Percentiles rank a stretch among this genome's conserved stretches.
These are phyloP conservation scores for Stagonosporopsis cucurbitacearum DNA, from an alignment of 2,329 filamentous ascomycete species.

Conservation along the genomic window DNA sequence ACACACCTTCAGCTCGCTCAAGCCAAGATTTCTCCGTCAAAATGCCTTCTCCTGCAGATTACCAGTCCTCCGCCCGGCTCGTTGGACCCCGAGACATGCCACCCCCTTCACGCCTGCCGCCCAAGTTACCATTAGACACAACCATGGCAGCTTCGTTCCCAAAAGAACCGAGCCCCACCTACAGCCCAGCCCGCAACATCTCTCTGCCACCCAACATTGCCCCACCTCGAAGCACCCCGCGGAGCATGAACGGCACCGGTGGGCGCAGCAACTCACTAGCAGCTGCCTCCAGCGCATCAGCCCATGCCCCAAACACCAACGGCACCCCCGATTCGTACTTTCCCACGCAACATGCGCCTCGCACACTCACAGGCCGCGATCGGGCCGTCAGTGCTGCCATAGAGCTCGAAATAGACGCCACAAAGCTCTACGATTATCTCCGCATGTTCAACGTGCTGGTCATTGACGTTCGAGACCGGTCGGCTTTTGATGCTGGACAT, in stretches of 20 bases:
- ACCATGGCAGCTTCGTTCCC: slow-evolving; percentile 65
- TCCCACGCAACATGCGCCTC: slow-evolving; percentile 33
- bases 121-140: slow-evolving; percentile 59
- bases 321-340: slow-evolving; percentile 53
- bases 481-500: slow-evolving; percentile 86
- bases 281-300: slow-evolving; percentile 47
- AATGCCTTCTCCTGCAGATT: slow-evolving; percentile 53
- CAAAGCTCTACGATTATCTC: slow-evolving; percentile 75
- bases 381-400: slow-evolving; percentile 59
- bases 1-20: slow-evolving; percentile 30
- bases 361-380: slow-evolving; percentile 33
- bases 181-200: slow-evolving; percentile 77
- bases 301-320: slow-evolving; percentile 47
- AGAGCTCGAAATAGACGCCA: slow-evolving; percentile 69
- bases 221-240: slow-evolving; percentile 68
- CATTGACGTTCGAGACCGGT: slow-evolving; percentile 82
- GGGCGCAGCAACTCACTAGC: slow-evolving; percentile 62
- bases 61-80: slow-evolving; percentile 40
- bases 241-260: slow-evolving; percentile 64
- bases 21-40: slow-evolving; percentile 44
- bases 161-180: slow-evolving; percentile 76
- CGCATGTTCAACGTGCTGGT: slow-evolving; percentile 72
- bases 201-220: slow-evolving; percentile 69
- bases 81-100: slow-evolving; percentile 63
- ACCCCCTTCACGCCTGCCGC: slow-evolving; percentile 34